Conservation (phyloP, 2,329 filamentous ascomycete genomes). For the Raffaelea ambrosiae region DNA sequence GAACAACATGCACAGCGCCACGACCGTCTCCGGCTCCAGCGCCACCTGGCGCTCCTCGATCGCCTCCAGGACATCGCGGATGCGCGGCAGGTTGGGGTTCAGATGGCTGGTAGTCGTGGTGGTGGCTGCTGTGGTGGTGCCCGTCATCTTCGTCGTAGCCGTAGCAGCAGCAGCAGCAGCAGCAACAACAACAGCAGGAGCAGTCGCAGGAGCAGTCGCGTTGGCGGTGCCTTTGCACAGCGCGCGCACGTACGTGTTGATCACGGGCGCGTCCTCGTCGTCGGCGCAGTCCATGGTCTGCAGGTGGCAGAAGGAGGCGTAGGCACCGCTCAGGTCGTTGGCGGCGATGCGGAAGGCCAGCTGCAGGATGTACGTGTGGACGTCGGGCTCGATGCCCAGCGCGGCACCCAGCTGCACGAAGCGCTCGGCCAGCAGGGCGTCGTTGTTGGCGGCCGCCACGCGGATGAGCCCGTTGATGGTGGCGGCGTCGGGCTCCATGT, state of each 20-base stretch:
- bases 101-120: too few relatives aligned
- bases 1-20: slow-evolving; percentile 63
- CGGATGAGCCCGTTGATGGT: slow-evolving; percentile 73
- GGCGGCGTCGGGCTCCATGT: slow-evolving; percentile 49
- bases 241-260: slow-evolving; percentile 65
- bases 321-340: slow-evolving; percentile 63
- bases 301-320: slow-evolving; percentile 56
- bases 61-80: slow-evolving; percentile 65
- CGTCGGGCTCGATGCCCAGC: slow-evolving; percentile 57
- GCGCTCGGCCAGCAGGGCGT: slow-evolving; percentile 64
- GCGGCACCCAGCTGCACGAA: slow-evolving; percentile 60
- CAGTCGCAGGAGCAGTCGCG: too few relatives aligned
- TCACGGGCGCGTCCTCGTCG: slow-evolving; percentile 48
- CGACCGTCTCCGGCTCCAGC: slow-evolving; percentile 67
- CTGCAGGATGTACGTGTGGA: slow-evolving; percentile 63
- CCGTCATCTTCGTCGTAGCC: too few relatives aligned
- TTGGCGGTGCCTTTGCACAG: too few relatives aligned
- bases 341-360: slow-evolving; percentile 68
- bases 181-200: too few relatives aligned
- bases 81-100: slow-evolving; percentile 49
- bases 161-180: too few relatives aligned
- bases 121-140: too few relatives aligned
- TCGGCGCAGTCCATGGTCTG: slow-evolving; percentile 43
- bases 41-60: slow-evolving; percentile 61
- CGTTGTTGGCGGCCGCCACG: slow-evolving; percentile 60